phyloP scores from a whole-genome alignment of 768 basidiomycete genomes.

The Pleurotus eryngii region DNA sequence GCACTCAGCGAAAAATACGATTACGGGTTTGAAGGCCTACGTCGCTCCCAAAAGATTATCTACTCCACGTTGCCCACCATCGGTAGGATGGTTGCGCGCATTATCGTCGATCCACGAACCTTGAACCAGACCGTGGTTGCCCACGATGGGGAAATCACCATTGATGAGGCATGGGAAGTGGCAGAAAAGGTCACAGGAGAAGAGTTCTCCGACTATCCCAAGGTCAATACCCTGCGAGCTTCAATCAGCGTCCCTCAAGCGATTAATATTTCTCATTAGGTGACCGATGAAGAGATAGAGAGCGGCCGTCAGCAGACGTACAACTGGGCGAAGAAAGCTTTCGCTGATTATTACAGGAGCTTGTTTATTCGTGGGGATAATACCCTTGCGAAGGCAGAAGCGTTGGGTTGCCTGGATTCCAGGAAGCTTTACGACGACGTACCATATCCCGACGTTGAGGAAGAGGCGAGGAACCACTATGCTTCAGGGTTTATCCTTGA shows the following conservation, averaged over 20 bases:
- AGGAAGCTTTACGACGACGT: not conserved
- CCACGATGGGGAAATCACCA: not conserved
- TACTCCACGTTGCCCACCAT: not conserved
- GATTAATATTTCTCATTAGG: not conserved
- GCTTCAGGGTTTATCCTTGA: not conserved
- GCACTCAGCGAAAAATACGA: not conserved
- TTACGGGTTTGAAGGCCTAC: not conserved
- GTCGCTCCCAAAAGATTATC: not conserved
- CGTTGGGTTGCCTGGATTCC: not conserved
- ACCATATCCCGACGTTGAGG: not conserved
- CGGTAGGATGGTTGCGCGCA: not conserved
- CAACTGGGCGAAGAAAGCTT: not conserved
- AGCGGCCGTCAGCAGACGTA: not conserved
- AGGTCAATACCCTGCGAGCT: not conserved
- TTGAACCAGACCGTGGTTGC: not conserved
- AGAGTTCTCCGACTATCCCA: slow-evolving; percentile 2
- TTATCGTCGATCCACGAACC: not conserved
- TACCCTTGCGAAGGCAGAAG: not conserved
- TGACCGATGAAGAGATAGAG: not conserved
- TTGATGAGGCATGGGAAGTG: not conserved
- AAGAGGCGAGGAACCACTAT: not conserved
- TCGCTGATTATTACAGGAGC: not conserved
- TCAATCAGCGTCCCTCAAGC: too few species aligned
- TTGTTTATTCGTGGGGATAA: not conserved
- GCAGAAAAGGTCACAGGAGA: not conserved